Base-by-base conservation (phyloP, 1,139 yeast genomes). In the Candida buenavistaensis region DNA sequence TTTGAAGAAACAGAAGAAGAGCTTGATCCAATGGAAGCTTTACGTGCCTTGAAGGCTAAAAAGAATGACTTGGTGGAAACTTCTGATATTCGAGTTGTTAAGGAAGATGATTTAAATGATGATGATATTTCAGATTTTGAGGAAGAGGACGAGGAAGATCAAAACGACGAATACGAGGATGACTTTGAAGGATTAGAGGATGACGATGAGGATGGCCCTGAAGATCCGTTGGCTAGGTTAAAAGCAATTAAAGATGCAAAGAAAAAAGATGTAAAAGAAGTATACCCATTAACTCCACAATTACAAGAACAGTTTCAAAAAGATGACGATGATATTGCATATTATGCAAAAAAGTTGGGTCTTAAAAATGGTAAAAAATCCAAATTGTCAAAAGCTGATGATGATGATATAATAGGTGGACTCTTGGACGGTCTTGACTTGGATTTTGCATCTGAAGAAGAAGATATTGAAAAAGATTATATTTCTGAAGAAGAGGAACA, bases 311-410 rank as follows among this genome's bases (percentile, higher is more conserved):
- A 72, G 23, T 57, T 75, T 50, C 66, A 66, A 33, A 70, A 74
- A 43, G 95, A 87, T 49, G 94, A 87, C 38, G 80, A 78, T 34
- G 96, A 90, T 30, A 80, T 88, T 61, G 80, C 75, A 16, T 88
- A 81, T 52, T 90, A 88, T 54, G 92, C 96, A 4, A 84, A 83
- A 44, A 82, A 84, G 48, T 68, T 90, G 13, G 95, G 95, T 1
- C 55, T 84, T 46, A 85, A 82, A 49, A 64, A 72, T 13, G 76
- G 75, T 3, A 71, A 64, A 37, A 58, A 58, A 9, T 43, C 64
- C 5, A 65, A 61, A 35, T 62, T 78, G 36, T 55, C 70, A 20
- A 74, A 77, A 26, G 51, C 54, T 2, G 81, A 72, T 23, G 87
- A 79, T 20, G 81, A 79, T 44, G 95, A 85, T 54, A 74, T 78